Conservation (phyloP, 768 basidiomycete species). For the Mycena kentingensis region DNA sequence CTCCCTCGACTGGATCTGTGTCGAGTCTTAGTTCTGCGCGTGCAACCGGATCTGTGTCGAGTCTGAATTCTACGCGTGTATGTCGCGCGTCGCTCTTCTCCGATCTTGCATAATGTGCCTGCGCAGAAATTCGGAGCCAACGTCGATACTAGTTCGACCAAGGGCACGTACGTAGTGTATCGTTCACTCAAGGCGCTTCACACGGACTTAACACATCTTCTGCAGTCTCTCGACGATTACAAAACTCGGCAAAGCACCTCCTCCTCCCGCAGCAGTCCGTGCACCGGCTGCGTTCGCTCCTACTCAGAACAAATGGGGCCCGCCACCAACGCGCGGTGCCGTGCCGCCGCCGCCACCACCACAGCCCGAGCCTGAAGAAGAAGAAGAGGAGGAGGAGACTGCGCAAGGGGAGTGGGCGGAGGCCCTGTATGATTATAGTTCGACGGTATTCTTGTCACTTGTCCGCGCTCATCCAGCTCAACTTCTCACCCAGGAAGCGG, state of each 20-base stretch:
- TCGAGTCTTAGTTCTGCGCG: conserved; percentile 27
- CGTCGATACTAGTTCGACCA: conserved; percentile 54
- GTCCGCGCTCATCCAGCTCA: conserved; percentile 10
- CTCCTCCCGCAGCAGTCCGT: conserved; percentile 37
- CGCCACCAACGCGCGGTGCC: conserved; percentile 53
- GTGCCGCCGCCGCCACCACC: conserved; percentile 29
- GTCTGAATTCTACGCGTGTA: conserved; percentile 32
- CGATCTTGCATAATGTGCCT: not conserved
- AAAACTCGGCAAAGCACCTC: conserved; percentile 41
- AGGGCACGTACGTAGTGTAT: too few relatives aligned
- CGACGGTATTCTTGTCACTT: conserved; percentile 43
- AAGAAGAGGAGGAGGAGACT: conserved; percentile 37
- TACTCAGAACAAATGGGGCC: conserved; percentile 48
- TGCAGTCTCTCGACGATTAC: too few relatives aligned
- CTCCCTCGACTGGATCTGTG: conserved; percentile 34
- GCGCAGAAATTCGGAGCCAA: conserved; percentile 60
- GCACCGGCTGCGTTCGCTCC: conserved; percentile 42
- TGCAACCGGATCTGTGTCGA: conserved; percentile 31
- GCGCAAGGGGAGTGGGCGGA: conserved; percentile 73
- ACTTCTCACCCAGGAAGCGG: conserved; percentile 62
- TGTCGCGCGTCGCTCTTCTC: conserved; percentile 5
- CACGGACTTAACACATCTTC: too few relatives aligned
- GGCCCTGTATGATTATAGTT: conserved; percentile 73
- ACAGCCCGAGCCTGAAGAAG: conserved; percentile 38
- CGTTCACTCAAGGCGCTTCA: conserved; percentile 49